These are phyloP conservation scores for Heritiera fomes DNA, from an alignment of 345 rosid genomes.

Conservation along the genomic window DNA sequence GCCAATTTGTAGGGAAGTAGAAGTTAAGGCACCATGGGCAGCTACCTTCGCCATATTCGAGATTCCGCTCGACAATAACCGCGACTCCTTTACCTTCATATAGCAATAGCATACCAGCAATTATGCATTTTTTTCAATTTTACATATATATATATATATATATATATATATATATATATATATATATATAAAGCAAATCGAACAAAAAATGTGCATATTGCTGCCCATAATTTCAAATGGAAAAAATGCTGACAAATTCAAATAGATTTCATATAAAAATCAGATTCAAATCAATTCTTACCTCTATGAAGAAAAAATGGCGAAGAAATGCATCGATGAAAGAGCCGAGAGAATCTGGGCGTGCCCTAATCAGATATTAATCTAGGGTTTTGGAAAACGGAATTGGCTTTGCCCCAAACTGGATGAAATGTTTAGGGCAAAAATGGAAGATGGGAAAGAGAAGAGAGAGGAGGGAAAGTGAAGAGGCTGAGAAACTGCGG, in stretches of 20 bases:
- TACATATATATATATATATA: too few relatives aligned
- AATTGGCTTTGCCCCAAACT: constrained; percentile 19
- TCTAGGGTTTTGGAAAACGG: constrained; percentile 22
- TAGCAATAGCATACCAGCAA: background rate
- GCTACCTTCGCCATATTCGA: constrained; percentile 65
- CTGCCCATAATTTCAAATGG: background rate
- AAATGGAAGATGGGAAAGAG: background rate
- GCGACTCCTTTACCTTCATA: constrained; percentile 19
- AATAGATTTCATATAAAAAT: background rate
- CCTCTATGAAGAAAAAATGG: constrained; percentile 13
- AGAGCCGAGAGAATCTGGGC: constrained; percentile 10
- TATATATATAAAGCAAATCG: background rate
- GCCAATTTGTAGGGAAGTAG: constrained; percentile 45
- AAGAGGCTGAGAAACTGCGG: constrained; percentile 25
- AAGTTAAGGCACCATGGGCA: constrained; percentile 50
- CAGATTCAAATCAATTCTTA: background rate
- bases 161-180: too few relatives aligned
- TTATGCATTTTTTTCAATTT: background rate
- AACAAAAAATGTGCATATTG: background rate
- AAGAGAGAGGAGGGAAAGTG: background rate
- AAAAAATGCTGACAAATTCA: background rate
- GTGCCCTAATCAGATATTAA: background rate
- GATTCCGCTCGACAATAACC: background rate
- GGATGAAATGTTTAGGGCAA: constrained; percentile 9
- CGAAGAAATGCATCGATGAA: background rate